Conservation (phyloP, 2,329 filamentous ascomycete genomes). For the Claviceps capensis region DNA sequence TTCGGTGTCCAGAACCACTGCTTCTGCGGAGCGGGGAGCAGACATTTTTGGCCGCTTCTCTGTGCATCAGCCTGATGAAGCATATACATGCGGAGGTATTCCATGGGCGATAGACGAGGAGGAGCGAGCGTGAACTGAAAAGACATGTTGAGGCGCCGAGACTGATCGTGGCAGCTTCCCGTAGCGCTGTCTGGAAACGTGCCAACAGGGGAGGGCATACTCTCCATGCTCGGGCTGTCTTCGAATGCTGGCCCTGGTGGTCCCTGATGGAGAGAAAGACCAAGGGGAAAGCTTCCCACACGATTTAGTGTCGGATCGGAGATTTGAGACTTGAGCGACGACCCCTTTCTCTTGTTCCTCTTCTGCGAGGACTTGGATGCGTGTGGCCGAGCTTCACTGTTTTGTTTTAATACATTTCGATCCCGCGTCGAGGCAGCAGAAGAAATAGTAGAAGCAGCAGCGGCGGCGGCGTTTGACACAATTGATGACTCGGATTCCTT, state of each 20-base stretch:
- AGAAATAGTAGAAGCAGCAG: not conserved
- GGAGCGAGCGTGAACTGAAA: not conserved
- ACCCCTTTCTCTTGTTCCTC: slow-evolving; percentile 6
- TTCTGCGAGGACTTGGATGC: not conserved
- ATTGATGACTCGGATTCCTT: slow-evolving; percentile 10
- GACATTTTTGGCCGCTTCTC: slow-evolving; percentile 12
- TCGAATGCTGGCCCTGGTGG: not conserved
- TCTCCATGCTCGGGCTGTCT: not conserved
- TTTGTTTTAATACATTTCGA: not conserved
- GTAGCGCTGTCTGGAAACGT: too few species aligned
- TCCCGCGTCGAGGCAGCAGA: not conserved
- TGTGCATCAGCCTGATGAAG: slow-evolving; percentile 19
- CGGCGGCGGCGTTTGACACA: not conserved
- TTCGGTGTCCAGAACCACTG: slow-evolving; percentile 21
- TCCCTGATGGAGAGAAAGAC: not conserved
- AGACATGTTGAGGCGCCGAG: not conserved
- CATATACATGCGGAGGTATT: slow-evolving; percentile 23
- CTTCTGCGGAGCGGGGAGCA: slow-evolving; percentile 17
- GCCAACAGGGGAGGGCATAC: not conserved
- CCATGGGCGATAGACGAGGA: slow-evolving; percentile 26
- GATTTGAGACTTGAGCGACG: slow-evolving; percentile 12
- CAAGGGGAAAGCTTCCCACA: not conserved
- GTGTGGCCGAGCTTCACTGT: not conserved
- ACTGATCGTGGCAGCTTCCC: too few species aligned
- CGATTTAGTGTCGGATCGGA: slow-evolving; percentile 11